Conservation (phyloP, 2,329 filamentous ascomycete genomes). For the Drechslerella dactyloides region DNA sequence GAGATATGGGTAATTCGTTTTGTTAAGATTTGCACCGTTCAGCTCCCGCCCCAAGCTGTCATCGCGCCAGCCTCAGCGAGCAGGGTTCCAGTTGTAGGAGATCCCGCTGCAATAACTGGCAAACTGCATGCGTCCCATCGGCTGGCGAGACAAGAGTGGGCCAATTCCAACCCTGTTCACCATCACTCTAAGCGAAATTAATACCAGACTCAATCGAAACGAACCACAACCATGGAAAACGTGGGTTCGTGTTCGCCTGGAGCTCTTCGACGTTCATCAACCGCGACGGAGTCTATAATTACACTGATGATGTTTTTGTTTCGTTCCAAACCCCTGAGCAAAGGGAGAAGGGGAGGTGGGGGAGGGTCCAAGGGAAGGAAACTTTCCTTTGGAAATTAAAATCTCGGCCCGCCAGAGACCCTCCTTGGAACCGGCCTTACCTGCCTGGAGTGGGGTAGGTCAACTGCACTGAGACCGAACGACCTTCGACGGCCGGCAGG, state of each 20-base stretch:
- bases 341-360: not conserved
- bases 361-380: not conserved
- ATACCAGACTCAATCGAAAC: conserved; percentile 48
- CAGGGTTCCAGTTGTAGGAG: conserved; percentile 1
- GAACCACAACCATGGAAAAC: conserved; percentile 49
- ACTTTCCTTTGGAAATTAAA: conserved; percentile 2
- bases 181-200: conserved; percentile 46
- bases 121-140: conserved; percentile 27
- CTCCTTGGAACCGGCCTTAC: not conserved
- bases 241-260: conserved; percentile 49
- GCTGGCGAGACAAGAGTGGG: conserved; percentile 39
- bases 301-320: not conserved
- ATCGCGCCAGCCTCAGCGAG: conserved; percentile 39
- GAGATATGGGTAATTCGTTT: conserved; percentile 15
- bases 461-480: not conserved
- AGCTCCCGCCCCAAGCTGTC: conserved; percentile 42
- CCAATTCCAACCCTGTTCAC: conserved; percentile 25
- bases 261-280: conserved; percentile 36
- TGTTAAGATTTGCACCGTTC: conserved; percentile 25
- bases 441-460: not conserved
- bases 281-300: conserved; percentile 22
- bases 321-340: not conserved
- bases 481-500: not conserved
- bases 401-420: not conserved
- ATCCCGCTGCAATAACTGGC: conserved; percentile 30